These are phyloP conservation scores for Coemansia asiatica DNA, from an alignment of 192 early-diverging fungal species.

Conservation along the genomic window DNA sequence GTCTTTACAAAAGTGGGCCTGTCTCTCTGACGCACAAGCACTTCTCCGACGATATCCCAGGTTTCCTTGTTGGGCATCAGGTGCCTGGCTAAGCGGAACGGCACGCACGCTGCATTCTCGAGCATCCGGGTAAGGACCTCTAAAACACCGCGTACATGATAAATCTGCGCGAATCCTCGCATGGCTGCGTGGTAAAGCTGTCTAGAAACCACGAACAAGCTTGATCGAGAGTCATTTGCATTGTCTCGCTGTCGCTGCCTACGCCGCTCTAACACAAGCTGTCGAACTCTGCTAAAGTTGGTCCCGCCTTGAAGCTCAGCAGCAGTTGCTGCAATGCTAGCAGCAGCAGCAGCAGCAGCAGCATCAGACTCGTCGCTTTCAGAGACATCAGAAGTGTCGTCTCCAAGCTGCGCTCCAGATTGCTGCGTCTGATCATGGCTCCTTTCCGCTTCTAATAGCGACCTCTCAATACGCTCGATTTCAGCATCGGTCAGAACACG, in stretches of 20 bases:
- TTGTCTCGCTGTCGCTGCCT: conserved; percentile 13
- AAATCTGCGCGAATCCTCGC: conserved; percentile 48
- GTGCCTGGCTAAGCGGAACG: conserved; percentile 33
- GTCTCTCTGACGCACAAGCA: conserved; percentile 45
- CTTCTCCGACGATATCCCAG: conserved; percentile 45
- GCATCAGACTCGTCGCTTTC: conserved; percentile 3
- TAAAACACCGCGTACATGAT: conserved; percentile 50
- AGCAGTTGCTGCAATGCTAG: neutral
- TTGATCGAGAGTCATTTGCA: neutral
- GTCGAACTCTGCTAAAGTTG: conserved; percentile 22
- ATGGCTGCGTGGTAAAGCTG: conserved; percentile 50
- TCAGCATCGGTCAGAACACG: conserved; percentile 43
- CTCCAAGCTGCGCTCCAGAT: neutral
- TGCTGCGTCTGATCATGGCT: conserved; percentile 11
- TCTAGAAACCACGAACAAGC: conserved; percentile 24
- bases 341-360: too few species aligned
- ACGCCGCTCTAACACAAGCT: conserved; percentile 25
- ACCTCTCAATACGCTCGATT: conserved; percentile 37
- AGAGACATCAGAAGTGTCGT: neutral
- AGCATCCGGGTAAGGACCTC: conserved; percentile 46
- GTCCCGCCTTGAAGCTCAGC: neutral
- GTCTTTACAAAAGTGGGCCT: conserved; percentile 44
- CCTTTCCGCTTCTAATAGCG: conserved; percentile 11
- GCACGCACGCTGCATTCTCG: conserved; percentile 38
- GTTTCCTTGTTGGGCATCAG: conserved; percentile 49